Conservation (phyloP, 1,139 yeast species). For the Kodamaea arcana region DNA sequence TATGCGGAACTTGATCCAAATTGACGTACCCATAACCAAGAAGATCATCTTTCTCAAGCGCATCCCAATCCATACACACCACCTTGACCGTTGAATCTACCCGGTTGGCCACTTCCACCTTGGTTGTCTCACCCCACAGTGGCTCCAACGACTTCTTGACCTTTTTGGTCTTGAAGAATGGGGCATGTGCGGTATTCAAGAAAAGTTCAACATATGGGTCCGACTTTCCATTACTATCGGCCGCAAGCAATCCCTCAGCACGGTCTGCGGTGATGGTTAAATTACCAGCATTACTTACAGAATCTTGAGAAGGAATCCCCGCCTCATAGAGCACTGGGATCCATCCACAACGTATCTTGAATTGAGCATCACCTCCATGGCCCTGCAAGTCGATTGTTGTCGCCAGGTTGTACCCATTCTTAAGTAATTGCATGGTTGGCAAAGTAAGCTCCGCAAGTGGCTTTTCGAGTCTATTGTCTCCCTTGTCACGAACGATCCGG, state of each 20-base stretch:
- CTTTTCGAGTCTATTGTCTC: conserved; percentile 53
- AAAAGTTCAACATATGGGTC: conserved; percentile 81
- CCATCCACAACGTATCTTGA: conserved; percentile 69
- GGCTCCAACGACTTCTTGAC: conserved; percentile 87
- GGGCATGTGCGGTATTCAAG: conserved; percentile 57
- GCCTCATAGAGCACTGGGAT: conserved; percentile 61
- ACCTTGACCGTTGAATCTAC: conserved; percentile 57
- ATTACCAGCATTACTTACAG: conserved; percentile 71
- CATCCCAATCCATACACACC: conserved; percentile 86
- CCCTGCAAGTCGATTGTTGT: conserved; percentile 47
- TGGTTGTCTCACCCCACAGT: conserved; percentile 67
- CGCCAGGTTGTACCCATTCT: conserved; percentile 61
- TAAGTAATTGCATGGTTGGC: conserved; percentile 65
- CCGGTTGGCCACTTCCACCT: conserved; percentile 54
- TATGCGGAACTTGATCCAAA: conserved; percentile 58
- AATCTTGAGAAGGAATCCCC: conserved; percentile 69
- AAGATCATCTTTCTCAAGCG: conserved; percentile 76
- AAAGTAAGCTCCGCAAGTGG: conserved; percentile 59
- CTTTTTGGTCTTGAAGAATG: conserved; percentile 68
- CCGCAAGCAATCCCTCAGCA: conserved; percentile 73
- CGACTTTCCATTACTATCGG: conserved; percentile 86
- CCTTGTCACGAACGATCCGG: conserved; percentile 53
- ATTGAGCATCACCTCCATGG: conserved; percentile 42
- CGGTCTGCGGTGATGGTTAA: conserved; percentile 58
- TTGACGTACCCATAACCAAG: conserved; percentile 66